Evolutionary conservation across 768 basidiomycete species (phyloP).

Genomic region (Xerocomellus chrysenteron): DNA sequence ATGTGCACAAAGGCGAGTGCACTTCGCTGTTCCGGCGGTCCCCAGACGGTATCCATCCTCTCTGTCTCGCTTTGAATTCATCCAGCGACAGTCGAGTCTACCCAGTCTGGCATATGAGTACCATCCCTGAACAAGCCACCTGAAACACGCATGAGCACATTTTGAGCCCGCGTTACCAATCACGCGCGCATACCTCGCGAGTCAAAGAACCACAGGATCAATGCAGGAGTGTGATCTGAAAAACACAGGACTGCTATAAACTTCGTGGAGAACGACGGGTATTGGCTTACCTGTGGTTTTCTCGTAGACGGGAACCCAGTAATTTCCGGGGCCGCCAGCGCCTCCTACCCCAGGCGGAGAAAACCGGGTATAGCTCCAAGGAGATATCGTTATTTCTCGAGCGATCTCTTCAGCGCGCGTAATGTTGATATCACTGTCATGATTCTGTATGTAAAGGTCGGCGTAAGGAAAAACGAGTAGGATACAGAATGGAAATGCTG

Average conservation of each 20-base stretch:
- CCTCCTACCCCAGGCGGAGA: conserved; percentile 66
- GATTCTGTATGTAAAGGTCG: conserved; percentile 48
- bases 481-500: conserved; percentile 24
- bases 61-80: conserved; percentile 59
- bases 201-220: conserved; percentile 76
- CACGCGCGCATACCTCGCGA: conserved; percentile 49
- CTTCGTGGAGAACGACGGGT: not conserved
- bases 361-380: conserved; percentile 59
- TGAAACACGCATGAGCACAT: conserved; percentile 12
- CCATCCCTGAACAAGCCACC: conserved; percentile 53
- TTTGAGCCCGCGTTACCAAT: not conserved
- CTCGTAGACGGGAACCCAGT: conserved; percentile 71
- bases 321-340: conserved; percentile 61
- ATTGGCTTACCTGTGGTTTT: conserved; percentile 30
- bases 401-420: conserved; percentile 65
- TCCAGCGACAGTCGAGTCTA: conserved; percentile 56
- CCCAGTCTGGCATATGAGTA: conserved; percentile 60
- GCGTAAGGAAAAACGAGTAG: not conserved
- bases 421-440: conserved; percentile 73
- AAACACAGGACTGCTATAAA: not conserved
- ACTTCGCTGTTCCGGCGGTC: conserved; percentile 48
- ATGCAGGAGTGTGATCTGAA: conserved; percentile 43
- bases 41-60: conserved; percentile 59
- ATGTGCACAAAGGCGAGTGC: conserved; percentile 76
- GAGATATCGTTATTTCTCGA: conserved; percentile 57